A percentile compares a stretch with the other conserved stretches of the same genome.
These are phyloP conservation scores for Mortierella sp. DNA, from an alignment of 371 early-diverging fungal species.

Conservation along the genomic window DNA sequence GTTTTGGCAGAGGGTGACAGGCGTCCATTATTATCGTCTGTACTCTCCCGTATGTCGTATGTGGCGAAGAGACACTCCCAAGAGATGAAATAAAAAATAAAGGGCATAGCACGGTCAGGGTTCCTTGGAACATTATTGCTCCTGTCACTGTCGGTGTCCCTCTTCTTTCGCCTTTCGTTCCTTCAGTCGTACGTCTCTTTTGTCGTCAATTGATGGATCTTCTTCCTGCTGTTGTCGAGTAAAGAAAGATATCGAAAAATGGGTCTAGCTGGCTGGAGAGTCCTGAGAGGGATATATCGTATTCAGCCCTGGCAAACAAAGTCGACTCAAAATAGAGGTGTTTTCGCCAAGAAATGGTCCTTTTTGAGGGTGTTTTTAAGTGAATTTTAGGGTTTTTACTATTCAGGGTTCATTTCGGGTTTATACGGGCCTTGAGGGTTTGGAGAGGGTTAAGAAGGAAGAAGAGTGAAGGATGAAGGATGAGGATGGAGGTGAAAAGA, in stretches of 20 bases:
- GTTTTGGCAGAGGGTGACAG: too few relatives aligned
- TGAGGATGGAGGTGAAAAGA: background rate
- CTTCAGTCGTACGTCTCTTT: background rate
- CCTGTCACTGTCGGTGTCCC: background rate
- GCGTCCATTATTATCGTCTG: background rate
- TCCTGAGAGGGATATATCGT: too few relatives aligned
- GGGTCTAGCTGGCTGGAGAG: too few relatives aligned
- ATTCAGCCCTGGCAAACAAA: too few relatives aligned
- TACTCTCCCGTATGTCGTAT: background rate
- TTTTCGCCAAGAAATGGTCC: too few relatives aligned
- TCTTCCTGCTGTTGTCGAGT: background rate
- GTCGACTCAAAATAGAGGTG: too few relatives aligned
- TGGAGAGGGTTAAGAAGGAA: background rate
- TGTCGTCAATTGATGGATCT: background rate
- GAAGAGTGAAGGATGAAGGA: background rate
- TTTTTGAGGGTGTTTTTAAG: too few relatives aligned
- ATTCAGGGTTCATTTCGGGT: slow-evolving; percentile 33
- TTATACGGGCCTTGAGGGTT: background rate
- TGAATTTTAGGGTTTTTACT: slow-evolving; percentile 24
- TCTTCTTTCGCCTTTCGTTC: background rate
- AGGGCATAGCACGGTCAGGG: slow-evolving; percentile 12
- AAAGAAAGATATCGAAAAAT: too few relatives aligned
- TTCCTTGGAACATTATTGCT: slow-evolving; percentile 20
- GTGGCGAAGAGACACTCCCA: background rate
- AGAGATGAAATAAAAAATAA: background rate